These are phyloP conservation scores for Ustilago hordei DNA, from an alignment of 1,284 basidiomycete species.

Conservation along the genomic window DNA sequence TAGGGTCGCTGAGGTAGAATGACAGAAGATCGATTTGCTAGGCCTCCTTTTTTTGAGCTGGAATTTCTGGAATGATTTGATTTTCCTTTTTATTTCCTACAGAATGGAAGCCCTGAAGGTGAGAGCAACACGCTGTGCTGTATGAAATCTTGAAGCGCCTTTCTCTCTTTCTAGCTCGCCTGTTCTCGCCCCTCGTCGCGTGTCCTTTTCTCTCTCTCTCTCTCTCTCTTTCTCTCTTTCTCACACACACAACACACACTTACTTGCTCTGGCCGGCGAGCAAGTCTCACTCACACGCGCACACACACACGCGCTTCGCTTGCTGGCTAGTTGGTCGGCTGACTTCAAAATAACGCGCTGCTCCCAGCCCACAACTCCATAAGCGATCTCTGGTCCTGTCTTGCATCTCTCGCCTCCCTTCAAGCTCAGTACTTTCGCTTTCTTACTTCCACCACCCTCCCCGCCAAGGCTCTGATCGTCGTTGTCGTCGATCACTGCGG, in stretches of 20 bases:
- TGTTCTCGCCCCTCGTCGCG: background rate
- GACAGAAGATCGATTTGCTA: background rate
- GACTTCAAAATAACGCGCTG: constrained; percentile 5
- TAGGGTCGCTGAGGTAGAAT: too few species aligned
- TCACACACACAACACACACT: constrained; percentile 2
- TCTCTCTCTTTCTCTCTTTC: too few species aligned
- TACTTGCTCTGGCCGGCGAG: background rate
- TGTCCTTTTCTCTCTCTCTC: background rate
- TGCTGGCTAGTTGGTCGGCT: background rate
- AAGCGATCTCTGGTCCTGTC: background rate
- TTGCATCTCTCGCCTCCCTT: background rate
- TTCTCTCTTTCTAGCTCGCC: background rate
- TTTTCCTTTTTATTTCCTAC: background rate
- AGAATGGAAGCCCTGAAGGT: background rate
- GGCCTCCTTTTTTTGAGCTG: background rate
- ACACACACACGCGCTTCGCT: constrained; percentile 14
- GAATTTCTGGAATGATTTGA: background rate
- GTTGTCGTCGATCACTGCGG: background rate
- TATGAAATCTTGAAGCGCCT: background rate
- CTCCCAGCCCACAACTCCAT: background rate
- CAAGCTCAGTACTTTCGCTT: background rate
- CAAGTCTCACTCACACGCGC: constrained; percentile 11
- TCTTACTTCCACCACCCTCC: background rate
- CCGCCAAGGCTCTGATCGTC: too few species aligned
- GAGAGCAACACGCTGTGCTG: background rate